Percentiles rank a stretch among this genome's conserved stretches.
These are phyloP conservation scores for Thalassiosira livingstoniorum DNA, from an alignment of 352 stramenopile genomes.

Conservation along the genomic window DNA sequence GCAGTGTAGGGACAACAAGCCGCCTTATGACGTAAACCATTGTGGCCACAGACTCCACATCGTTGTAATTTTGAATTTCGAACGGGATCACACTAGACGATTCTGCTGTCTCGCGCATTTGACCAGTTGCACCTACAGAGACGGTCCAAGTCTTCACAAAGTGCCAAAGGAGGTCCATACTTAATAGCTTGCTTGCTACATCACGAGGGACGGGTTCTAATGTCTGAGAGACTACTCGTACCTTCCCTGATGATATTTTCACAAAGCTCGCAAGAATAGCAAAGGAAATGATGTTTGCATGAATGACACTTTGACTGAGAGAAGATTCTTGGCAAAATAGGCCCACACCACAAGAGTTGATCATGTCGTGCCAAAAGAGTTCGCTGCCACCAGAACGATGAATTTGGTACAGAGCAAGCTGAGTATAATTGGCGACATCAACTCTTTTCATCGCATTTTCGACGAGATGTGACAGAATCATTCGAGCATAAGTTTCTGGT, in stretches of 20 bases:
- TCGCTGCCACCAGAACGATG: slow-evolving; percentile 82
- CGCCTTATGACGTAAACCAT: slow-evolving; percentile 81
- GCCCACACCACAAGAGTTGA: slow-evolving; percentile 74
- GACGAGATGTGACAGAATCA: slow-evolving; percentile 41
- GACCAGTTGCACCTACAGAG: slow-evolving; percentile 27
- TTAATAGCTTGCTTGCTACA: slow-evolving; percentile 85
- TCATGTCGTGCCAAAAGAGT: slow-evolving; percentile 87
- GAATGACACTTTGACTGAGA: slow-evolving; percentile 40
- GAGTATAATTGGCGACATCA: slow-evolving; percentile 77
- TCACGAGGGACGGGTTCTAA: slow-evolving; percentile 72
- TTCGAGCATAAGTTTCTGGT: background rate
- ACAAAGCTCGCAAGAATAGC: slow-evolving; percentile 77
- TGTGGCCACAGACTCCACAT: slow-evolving; percentile 51
- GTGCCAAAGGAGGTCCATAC: slow-evolving; percentile 84
- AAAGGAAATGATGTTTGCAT: slow-evolving; percentile 79
- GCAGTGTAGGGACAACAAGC: slow-evolving; percentile 77
- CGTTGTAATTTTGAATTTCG: slow-evolving; percentile 13
- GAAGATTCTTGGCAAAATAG: slow-evolving; percentile 72
- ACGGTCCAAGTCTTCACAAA: slow-evolving; percentile 77
- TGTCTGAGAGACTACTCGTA: slow-evolving; percentile 63
- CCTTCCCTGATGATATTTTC: slow-evolving; percentile 75
- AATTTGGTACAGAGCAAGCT: slow-evolving; percentile 84
- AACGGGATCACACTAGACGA: slow-evolving; percentile 15
- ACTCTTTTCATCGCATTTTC: slow-evolving; percentile 70
- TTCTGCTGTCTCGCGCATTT: slow-evolving; percentile 45